Percentiles rank a stretch among this genome's conserved stretches.
Evolutionary conservation across 352 stramenopile genomes (phyloP).

Genomic region (Phytopythium cucurbitacearum): DNA sequence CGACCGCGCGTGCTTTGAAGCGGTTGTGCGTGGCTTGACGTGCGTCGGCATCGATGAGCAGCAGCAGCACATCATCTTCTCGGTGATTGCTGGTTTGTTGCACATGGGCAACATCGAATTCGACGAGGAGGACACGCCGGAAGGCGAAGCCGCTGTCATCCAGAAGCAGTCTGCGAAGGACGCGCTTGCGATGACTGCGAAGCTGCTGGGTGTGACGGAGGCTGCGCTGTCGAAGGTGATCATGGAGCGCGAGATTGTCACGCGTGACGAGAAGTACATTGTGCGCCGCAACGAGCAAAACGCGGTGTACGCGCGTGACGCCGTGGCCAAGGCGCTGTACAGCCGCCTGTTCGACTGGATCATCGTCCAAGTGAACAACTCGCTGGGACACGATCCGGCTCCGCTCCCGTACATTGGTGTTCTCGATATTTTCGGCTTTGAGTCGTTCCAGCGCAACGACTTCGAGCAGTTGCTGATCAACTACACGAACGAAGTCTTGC

Average conservation of each 20-base stretch:
- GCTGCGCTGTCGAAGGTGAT: conserved; percentile 74
- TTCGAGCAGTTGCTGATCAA: conserved; percentile 91
- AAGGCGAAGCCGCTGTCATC: conserved; percentile 74
- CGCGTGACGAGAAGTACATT: conserved; percentile 78
- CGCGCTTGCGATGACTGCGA: conserved; percentile 43
- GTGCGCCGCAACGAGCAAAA: conserved; percentile 78
- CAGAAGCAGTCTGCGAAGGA: conserved; percentile 63
- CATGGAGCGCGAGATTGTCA: conserved; percentile 84
- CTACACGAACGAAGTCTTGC: conserved; percentile 87
- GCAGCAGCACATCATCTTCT: conserved; percentile 86
- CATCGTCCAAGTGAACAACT: conserved; percentile 89
- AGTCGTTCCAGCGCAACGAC: conserved; percentile 89
- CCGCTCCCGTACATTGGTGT: conserved; percentile 88
- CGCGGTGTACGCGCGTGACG: conserved; percentile 87
- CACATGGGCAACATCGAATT: conserved; percentile 97
- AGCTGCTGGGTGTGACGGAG: conserved; percentile 66
- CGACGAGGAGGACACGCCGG: conserved; percentile 83
- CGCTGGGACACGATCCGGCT: conserved; percentile 72
- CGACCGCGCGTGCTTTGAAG: conserved; percentile 80
- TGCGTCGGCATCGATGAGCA: conserved; percentile 74
- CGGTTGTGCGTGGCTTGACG: conserved; percentile 61
- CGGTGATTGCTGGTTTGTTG: conserved; percentile 90
- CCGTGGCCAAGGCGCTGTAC: conserved; percentile 93
- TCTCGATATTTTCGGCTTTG: conserved; percentile 91
- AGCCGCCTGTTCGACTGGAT: conserved; percentile 92